Percentiles rank a stretch among this genome's conserved stretches.
Evolutionary conservation across 1,284 basidiomycete genomes (phyloP).

Genomic region (Microbotryum silenes-acaulis): DNA sequence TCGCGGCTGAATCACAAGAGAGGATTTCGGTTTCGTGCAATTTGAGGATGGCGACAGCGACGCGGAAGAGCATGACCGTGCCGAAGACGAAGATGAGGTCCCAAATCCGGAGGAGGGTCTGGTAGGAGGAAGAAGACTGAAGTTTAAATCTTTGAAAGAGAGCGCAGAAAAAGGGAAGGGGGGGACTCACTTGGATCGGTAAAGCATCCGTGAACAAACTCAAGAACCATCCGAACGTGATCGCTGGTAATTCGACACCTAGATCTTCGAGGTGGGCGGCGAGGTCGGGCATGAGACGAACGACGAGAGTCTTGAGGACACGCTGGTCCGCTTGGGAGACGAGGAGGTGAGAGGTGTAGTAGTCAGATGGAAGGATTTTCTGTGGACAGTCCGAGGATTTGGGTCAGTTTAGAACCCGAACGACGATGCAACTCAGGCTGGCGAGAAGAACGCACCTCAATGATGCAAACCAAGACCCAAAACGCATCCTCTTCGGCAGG

Average conservation of each 20-base stretch:
- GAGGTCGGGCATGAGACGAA: conserved; percentile 60
- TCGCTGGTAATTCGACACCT: conserved; percentile 81
- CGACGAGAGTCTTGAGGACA: conserved; percentile 79
- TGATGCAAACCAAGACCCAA: conserved; percentile 84
- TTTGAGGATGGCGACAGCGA: conserved; percentile 78
- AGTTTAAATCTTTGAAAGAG: conserved; percentile 4
- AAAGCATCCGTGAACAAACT: conserved; percentile 93
- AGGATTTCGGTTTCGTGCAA: conserved; percentile 74
- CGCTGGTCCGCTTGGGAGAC: conserved; percentile 89
- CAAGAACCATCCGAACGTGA: conserved; percentile 97
- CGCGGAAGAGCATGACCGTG: conserved; percentile 61
- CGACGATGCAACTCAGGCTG: not conserved
- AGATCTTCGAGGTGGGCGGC: conserved; percentile 66
- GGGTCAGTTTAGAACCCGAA: not conserved
- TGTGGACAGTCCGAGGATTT: conserved; percentile 11
- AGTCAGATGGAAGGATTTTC: conserved; percentile 43
- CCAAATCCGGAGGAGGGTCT: conserved; percentile 61
- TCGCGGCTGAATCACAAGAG: conserved; percentile 69
- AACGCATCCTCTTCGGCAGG: conserved; percentile 95
- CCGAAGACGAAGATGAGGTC: conserved; percentile 95
- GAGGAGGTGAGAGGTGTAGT: conserved; percentile 42
- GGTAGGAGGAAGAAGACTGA: conserved; percentile 5
- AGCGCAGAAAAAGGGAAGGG: no score
- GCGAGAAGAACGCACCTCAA: conserved; percentile 70
- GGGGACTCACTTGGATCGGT: conserved; percentile 70